Percentiles rank a stretch among this genome's conserved stretches.
These are phyloP conservation scores for Amanita phalloides DNA, from an alignment of 768 basidiomycete species.

Conservation along the genomic window DNA sequence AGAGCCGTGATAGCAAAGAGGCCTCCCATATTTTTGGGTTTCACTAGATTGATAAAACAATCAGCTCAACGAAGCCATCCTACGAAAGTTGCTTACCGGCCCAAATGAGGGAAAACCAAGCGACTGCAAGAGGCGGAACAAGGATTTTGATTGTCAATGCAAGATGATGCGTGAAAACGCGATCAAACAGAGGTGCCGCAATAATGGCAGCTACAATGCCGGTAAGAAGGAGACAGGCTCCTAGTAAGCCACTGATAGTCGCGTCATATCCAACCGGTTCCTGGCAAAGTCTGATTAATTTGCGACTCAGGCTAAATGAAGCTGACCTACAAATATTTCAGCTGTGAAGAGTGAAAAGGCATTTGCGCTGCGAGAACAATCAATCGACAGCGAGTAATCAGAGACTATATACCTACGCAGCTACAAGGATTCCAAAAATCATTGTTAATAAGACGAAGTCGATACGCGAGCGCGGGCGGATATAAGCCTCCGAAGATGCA, in stretches of 20 bases:
- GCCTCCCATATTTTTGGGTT: conserved; percentile 44
- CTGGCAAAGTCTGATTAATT: conserved; percentile 21
- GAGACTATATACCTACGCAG: conserved; percentile 34
- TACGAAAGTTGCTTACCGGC: conserved; percentile 36
- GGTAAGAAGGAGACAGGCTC: conserved; percentile 52
- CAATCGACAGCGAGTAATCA: not conserved
- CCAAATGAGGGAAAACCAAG: conserved; percentile 79
- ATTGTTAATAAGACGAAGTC: conserved; percentile 55
- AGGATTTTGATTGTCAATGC: conserved; percentile 48
- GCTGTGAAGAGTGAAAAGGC: conserved; percentile 55
- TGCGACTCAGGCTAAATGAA: not conserved
- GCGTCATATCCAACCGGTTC: conserved; percentile 64
- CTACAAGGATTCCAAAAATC: conserved; percentile 57
- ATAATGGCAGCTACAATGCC: conserved; percentile 62
- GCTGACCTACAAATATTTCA: conserved; percentile 49
- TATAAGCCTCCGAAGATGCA: conserved; percentile 30
- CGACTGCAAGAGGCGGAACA: conserved; percentile 47
- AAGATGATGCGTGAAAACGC: conserved; percentile 66
- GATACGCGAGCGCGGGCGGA: conserved; percentile 55
- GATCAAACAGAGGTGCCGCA: conserved; percentile 70
- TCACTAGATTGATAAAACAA: conserved; percentile 34
- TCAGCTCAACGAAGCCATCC: too few relatives aligned
- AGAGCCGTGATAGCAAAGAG: conserved; percentile 60
- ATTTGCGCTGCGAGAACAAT: conserved; percentile 31
- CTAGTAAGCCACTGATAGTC: conserved; percentile 58